Evolutionary conservation across 805 yeast species (phyloP), one percentile per base, ranked within the genome.

Genomic region (Scheffersomyces spartinae): DNA sequence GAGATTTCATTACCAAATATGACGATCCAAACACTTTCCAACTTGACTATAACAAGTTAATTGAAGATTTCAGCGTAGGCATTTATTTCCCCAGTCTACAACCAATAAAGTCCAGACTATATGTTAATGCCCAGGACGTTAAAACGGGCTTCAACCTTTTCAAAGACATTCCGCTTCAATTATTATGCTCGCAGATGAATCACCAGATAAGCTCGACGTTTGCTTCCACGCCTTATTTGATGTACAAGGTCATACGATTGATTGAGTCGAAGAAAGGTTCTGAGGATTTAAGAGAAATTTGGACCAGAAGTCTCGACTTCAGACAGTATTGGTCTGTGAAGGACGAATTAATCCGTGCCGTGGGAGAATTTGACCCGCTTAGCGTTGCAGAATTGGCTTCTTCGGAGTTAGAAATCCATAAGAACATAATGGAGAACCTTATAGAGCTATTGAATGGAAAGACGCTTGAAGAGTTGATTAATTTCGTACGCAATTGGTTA

Each of bases 81-180:
- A 47, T 60, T 5, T 61, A 53, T 33, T 51, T 52, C 17, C 63
- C 67, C 55, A 2, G 57, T 62, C 1, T 47, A 45, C 4, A 38
- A 38, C 13, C 33, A 11, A 41, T 37, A 11, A 35, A 36, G 15
- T 15, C 55, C 46, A 23, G 32, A 47, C 10, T 48, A 46, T 27
- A 53, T 19, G 21, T n/a, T 19, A 47, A 45, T 22, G 54, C 47
- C 27, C 67, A 61, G 27, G 58, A 57, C 31, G 40, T 61, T 27
- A 52, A 44, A 28, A 38, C 41, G 17, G 49, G 49, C 26, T 61
- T 59, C 35, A 55, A 61, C 31, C 36, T 61, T 9, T 60, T 35
- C 35, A 55, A 53, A 30, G 67, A 61, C 30, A 43, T 60, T 13
- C 56, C 63, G 6, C 40, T 61, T 13, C 67, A 61, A 20, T 31